These are phyloP conservation scores for Torulaspora delbrueckii DNA, from an alignment of 805 yeast species.

Conservation along the genomic window DNA sequence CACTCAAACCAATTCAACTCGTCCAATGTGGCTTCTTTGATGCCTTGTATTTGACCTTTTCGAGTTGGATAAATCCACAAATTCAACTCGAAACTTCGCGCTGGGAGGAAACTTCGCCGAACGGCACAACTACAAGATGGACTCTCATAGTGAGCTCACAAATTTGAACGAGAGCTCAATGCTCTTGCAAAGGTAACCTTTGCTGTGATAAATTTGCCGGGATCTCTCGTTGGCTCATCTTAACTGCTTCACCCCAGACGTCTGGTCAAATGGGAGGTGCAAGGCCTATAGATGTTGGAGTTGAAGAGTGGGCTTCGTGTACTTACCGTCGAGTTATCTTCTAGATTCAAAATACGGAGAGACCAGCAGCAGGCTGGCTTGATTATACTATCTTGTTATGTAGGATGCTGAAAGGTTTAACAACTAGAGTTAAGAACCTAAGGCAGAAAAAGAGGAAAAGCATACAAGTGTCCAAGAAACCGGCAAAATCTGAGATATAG, in stretches of 20 bases:
- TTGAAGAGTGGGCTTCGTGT: background rate
- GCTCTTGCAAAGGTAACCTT: background rate
- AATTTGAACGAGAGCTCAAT: background rate
- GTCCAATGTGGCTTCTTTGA: background rate
- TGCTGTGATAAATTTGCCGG: background rate
- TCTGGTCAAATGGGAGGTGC: no score
- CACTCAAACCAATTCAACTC: background rate
- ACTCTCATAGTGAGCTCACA: background rate
- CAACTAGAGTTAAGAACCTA: background rate
- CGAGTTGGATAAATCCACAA: slow-evolving; percentile 1
- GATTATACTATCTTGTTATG: background rate
- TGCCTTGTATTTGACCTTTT: background rate
- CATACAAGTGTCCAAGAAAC: background rate
- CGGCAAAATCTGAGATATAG: background rate
- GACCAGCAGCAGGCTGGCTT: background rate
- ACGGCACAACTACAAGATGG: background rate
- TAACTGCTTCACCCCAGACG: no score
- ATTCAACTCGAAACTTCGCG: slow-evolving; percentile 1
- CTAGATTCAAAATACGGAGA: background rate
- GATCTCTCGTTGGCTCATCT: background rate
- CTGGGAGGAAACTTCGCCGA: background rate
- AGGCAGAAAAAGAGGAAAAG: background rate
- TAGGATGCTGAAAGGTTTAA: background rate
- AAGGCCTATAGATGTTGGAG: no score
- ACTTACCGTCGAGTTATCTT: background rate